Evolutionary conservation across 2,329 filamentous ascomycete species (phyloP).

Genomic region (Raffaelea arxii): DNA sequence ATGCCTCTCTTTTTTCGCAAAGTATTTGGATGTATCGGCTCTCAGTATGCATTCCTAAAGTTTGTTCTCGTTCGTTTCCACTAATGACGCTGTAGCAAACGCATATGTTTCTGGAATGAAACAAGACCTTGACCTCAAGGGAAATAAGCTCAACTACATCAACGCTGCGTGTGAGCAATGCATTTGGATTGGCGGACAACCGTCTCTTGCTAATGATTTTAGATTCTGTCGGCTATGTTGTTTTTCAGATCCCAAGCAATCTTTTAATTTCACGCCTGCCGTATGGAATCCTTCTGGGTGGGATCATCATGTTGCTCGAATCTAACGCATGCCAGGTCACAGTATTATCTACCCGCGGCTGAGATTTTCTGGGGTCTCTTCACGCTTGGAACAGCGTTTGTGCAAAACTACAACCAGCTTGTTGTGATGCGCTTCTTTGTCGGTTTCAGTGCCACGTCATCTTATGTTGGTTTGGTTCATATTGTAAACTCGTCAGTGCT

Average conservation of each 20-base stretch:
- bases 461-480: slow-evolving; percentile 40
- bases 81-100: slow-evolving; percentile 26
- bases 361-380: slow-evolving; percentile 5
- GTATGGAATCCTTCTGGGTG: too few relatives aligned
- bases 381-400: slow-evolving; percentile 2
- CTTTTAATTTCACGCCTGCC: slow-evolving; percentile 22
- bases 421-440: slow-evolving; percentile 42
- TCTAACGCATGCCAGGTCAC: too few relatives aligned
- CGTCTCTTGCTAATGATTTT: not conserved
- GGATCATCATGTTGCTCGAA: too few relatives aligned
- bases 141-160: slow-evolving; percentile 32
- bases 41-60: too few relatives aligned
- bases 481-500: slow-evolving; percentile 26
- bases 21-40: slow-evolving; percentile 34
- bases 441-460: slow-evolving; percentile 41
- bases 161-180: slow-evolving; percentile 15
- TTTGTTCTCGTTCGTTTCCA: slow-evolving; percentile 13
- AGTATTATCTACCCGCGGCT: slow-evolving; percentile 2
- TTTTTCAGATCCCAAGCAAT: slow-evolving; percentile 33
- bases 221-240: slow-evolving; percentile 26
- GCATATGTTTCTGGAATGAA: slow-evolving; percentile 37
- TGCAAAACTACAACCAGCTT: slow-evolving; percentile 13
- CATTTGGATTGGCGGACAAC: too few relatives aligned
- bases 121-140: slow-evolving; percentile 30
- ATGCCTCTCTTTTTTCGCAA: slow-evolving; percentile 37